Conservation (phyloP, 441 rosid species). For the Geranium incanum region DNA sequence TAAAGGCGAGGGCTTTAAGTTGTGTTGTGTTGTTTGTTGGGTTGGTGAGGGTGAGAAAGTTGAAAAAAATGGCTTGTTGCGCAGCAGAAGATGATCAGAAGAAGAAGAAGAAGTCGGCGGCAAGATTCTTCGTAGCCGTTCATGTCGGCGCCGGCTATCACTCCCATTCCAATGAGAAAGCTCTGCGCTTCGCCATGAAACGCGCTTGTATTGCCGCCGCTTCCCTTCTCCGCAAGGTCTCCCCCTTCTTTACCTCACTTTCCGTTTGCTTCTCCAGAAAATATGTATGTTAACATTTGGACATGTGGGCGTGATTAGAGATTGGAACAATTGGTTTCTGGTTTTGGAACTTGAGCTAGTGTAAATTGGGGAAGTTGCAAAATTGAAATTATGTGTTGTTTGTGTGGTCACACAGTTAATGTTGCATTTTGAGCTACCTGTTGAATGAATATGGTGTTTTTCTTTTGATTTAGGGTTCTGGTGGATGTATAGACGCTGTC, state of each 20-base stretch:
- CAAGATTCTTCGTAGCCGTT: conserved; percentile 77
- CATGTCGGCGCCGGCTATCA: conserved; percentile 96
- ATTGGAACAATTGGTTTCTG: background rate
- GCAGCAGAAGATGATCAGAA: conserved; percentile 23
- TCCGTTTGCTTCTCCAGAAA: background rate
- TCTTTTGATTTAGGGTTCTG: conserved; percentile 44
- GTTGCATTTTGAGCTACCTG: background rate
- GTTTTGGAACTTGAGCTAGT: background rate
- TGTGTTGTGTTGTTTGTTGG: too few species aligned
- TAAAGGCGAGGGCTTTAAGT: too few species aligned
- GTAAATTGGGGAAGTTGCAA: background rate
- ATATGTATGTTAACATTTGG: background rate
- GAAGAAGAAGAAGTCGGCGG: background rate
- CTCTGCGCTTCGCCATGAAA: conserved; percentile 70
- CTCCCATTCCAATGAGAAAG: conserved; percentile 59
- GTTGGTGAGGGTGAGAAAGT: background rate
- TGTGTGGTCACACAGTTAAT: background rate
- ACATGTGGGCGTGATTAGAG: background rate
- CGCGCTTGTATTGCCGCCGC: conserved; percentile 89
- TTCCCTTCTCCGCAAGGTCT: conserved; percentile 65
- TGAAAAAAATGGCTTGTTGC: conserved; percentile 26
- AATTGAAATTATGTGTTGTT: background rate
- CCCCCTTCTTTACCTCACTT: conserved; percentile 10
- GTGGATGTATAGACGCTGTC: conserved; percentile 70
- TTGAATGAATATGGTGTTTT: background rate